Base-by-base conservation (phyloP, 2,329 filamentous ascomycete genomes). In the Arthrobotrys sphaeroides region DNA sequence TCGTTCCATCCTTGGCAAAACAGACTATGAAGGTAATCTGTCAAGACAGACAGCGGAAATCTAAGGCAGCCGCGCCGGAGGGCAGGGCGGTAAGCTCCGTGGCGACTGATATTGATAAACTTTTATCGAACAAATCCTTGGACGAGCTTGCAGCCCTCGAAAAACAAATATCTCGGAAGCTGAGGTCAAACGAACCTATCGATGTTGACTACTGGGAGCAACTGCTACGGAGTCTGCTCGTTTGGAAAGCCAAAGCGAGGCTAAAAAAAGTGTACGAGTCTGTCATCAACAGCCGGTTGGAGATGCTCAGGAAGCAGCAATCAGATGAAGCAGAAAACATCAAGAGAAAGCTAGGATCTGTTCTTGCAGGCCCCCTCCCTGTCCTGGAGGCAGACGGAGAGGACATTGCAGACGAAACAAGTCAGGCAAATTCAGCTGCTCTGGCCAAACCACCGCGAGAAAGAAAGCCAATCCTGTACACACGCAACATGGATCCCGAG, bases 181-280 rank as follows among this genome's bases (percentile, higher is more conserved):
- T 99, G 53, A 87, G 90, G 61, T 96, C 93, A 5, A 90, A 97
- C 81, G 94, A 97, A 81, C 90, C 92, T 7, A 94, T 99, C 78
- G 95, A 99, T 82, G 93, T 91, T 1, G 95, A 99, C 83, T 99
- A 98, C 82, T 99, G 95, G 95, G 93, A 96, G 81, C 92, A 97
- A 81, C 85, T 99, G 13, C 85, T 99, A 76, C 90, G 90, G 78
- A 96, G 90, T 81, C 84, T 99, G 77, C 86, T 91, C 5, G 89
- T 97, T 0, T 97, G 92, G 89, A 98, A 98, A 84, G 93, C 95
- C 33, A 93, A 92, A 82, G 93, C 93, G 1, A 93, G 90, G 82
- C 84, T 99, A 62, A 89, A 89, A 78, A 90, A 88, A 77, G 89
- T 97, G 13, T 94, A 90, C 78, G 89, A 92, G 78, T 88, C 88